Conservation (phyloP, 371 early-diverging fungal genomes). For the Mycotypha africana region DNA sequence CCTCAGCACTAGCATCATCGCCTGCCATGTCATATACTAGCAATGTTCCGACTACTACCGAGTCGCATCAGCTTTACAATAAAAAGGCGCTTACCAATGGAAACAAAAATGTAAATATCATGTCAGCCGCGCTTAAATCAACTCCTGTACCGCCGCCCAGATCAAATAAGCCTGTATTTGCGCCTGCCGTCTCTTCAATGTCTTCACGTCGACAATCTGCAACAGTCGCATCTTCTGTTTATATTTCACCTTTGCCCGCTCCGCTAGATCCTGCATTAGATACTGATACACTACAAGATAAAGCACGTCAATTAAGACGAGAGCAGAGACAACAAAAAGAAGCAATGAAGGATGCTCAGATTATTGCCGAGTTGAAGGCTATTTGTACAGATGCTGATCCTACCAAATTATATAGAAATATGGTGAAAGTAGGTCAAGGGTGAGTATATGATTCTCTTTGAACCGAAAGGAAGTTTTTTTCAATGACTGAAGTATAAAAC, state of each 20-base stretch:
- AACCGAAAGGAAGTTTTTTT: background rate
- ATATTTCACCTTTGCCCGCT: conserved; percentile 22
- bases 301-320: conserved; percentile 12
- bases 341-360: conserved; percentile 46
- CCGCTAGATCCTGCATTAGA: conserved; percentile 40
- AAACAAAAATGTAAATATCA: too few relatives aligned
- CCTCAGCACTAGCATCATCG: too few relatives aligned
- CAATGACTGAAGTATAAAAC: background rate
- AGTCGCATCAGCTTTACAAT: too few relatives aligned
- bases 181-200: too few relatives aligned
- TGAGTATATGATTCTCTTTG: conserved; percentile 10
- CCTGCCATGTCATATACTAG: too few relatives aligned
- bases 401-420: conserved; percentile 47
- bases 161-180: conserved; percentile 7
- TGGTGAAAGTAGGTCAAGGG: conserved; percentile 74
- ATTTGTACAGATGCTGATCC: conserved; percentile 93
- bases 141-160: conserved; percentile 16
- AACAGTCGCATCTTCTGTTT: conserved; percentile 10
- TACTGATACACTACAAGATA: conserved; percentile 8
- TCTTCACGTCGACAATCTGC: too few relatives aligned
- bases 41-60: too few relatives aligned
- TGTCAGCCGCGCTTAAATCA: conserved; percentile 3
- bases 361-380: conserved; percentile 79
- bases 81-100: too few relatives aligned
- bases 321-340: conserved; percentile 20